phyloP scores from a whole-genome alignment of 805 yeast species.

The Trichomonascus vanleenenianus region DNA sequence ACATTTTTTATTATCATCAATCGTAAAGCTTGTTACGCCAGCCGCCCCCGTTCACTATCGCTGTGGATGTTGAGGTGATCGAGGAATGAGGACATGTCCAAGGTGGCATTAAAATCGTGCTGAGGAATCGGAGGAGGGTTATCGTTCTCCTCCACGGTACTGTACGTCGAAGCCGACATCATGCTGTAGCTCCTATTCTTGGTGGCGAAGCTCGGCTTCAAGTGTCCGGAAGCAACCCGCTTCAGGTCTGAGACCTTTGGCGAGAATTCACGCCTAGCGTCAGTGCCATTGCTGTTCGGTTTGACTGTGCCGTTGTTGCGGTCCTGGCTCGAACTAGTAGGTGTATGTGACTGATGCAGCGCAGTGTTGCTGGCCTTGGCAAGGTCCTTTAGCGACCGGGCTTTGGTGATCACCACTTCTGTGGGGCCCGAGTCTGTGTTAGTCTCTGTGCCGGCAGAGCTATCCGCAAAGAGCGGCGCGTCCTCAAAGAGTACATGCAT shows the following conservation, averaged over 20 bases:
- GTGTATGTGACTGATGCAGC: neutral
- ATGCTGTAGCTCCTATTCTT: neutral
- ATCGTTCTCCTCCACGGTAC: neutral
- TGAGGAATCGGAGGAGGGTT: neutral
- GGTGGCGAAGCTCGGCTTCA: neutral
- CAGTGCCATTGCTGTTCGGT: neutral
- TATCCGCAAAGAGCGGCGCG: constrained; percentile 3
- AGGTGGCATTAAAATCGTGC: neutral
- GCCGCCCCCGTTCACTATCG: constrained; percentile 1
- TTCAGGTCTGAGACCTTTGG: constrained; percentile 17
- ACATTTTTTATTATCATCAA: neutral
- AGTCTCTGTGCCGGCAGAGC: constrained; percentile 2
- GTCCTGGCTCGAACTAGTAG: neutral
- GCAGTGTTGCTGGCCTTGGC: neutral
- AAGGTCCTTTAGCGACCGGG: constrained; percentile 15
- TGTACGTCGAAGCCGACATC: neutral
- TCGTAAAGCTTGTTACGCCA: neutral
- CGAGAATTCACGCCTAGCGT: constrained; percentile 7
- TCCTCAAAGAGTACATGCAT: constrained; percentile 7
- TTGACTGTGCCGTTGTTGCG: neutral
- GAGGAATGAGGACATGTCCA: constrained; percentile 4
- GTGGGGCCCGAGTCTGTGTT: constrained; percentile 2
- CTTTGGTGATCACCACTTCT: constrained; percentile 9
- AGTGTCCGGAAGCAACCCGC: constrained; percentile 13
- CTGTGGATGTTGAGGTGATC: neutral